These are phyloP conservation scores for Cucumis cinereus DNA, from an alignment of 306 rosid species.

Conservation along the genomic window DNA sequence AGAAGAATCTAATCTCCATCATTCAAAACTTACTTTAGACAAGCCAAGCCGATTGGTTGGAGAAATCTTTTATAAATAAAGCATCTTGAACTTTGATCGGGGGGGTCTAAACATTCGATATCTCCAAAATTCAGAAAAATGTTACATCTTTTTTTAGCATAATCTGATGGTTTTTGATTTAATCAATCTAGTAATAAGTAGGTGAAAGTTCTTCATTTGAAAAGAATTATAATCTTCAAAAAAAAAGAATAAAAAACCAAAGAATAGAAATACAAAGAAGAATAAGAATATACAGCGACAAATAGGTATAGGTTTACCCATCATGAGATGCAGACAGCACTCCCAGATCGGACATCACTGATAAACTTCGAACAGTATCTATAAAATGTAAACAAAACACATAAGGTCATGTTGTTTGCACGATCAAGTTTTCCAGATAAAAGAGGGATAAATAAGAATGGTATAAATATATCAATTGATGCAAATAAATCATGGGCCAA, in stretches of 20 bases:
- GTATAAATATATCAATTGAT: background rate
- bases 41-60: too few relatives aligned
- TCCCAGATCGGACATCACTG: constrained; percentile 77
- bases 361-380: constrained; percentile 93
- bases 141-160: too few relatives aligned
- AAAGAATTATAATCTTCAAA: background rate
- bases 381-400: constrained; percentile 10
- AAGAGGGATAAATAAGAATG: background rate
- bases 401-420: background rate
- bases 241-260: background rate
- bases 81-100: too few relatives aligned
- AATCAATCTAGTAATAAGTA: background rate
- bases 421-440: background rate
- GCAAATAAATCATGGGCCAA: background rate
- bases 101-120: too few relatives aligned
- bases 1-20: too few relatives aligned
- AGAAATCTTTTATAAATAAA: too few relatives aligned
- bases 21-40: too few relatives aligned
- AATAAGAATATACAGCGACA: constrained; percentile 1
- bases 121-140: too few relatives aligned
- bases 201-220: background rate
- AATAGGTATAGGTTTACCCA: constrained; percentile 41
- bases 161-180: background rate
- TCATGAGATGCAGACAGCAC: constrained; percentile 90
- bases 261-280: background rate